A percentile compares a stretch with the other conserved stretches of the same genome.
Evolutionary conservation across 352 stramenopile genomes (phyloP).

Genomic region (Phytopythium sindhum): DNA sequence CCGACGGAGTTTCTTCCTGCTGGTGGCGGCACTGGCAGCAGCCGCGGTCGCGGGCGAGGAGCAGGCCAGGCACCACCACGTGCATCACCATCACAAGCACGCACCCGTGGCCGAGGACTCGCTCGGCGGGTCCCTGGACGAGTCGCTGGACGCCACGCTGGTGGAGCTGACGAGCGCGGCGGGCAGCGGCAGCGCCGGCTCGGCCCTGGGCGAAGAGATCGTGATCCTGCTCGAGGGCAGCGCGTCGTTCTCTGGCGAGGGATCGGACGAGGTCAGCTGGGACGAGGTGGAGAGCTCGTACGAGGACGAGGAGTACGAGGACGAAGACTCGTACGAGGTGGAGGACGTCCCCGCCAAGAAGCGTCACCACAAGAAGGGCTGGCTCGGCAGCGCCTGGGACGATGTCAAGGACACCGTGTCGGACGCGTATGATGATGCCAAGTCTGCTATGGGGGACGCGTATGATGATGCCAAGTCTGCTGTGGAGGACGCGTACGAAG

Average conservation of each 20-base stretch:
- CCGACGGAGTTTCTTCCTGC: slow-evolving; percentile 23
- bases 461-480: slow-evolving; percentile 18
- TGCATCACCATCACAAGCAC: slow-evolving; percentile 6
- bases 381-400: slow-evolving; percentile 21
- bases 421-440: slow-evolving; percentile 20
- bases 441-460: slow-evolving; percentile 16
- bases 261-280: slow-evolving; percentile 15
- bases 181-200: slow-evolving; percentile 16
- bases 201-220: background rate
- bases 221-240: slow-evolving; percentile 10
- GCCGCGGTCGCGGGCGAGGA: slow-evolving; percentile 16
- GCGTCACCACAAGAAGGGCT: slow-evolving; percentile 20
- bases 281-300: slow-evolving; percentile 14
- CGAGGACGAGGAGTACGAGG: slow-evolving; percentile 19
- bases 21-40: slow-evolving; percentile 22
- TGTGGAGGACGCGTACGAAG: slow-evolving; percentile 17
- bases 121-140: slow-evolving; percentile 1
- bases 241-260: slow-evolving; percentile 21
- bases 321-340: slow-evolving; percentile 16
- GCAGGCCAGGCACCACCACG: slow-evolving; percentile 6
- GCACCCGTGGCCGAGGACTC: background rate
- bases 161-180: slow-evolving; percentile 1
- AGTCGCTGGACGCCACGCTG: slow-evolving; percentile 3
- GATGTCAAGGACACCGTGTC: slow-evolving; percentile 19
- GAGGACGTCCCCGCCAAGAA: slow-evolving; percentile 13